phyloP scores from a whole-genome alignment of 2,329 filamentous ascomycete genomes.

The Epichloe sibirici region DNA sequence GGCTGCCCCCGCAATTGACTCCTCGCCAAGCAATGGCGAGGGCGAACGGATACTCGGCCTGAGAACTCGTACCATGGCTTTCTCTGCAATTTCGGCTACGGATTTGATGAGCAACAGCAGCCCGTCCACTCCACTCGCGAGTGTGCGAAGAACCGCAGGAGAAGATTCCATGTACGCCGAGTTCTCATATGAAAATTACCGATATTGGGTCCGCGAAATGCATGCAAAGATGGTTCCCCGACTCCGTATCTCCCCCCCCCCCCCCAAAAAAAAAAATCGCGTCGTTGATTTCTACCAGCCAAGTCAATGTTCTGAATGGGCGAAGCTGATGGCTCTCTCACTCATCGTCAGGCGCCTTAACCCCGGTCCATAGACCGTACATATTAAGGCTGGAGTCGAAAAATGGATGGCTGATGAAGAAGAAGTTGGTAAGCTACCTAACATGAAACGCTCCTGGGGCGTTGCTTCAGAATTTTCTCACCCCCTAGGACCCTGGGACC shows the following conservation, averaged over 20 bases:
- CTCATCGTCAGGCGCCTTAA: not conserved
- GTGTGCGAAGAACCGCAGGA: not conserved
- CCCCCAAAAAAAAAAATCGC: too few relatives aligned
- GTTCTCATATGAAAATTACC: not conserved
- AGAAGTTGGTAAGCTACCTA: constrained; percentile 17
- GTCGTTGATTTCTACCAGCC: too few relatives aligned
- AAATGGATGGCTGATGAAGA: not conserved
- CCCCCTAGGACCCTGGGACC: not conserved
- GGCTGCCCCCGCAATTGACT: constrained; percentile 1
- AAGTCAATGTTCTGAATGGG: too few relatives aligned
- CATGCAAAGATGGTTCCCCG: too few relatives aligned
- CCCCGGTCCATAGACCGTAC: not conserved
- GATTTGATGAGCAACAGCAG: too few relatives aligned
- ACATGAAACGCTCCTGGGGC: constrained; percentile 39
- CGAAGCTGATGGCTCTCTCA: too few relatives aligned
- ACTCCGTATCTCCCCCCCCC: too few relatives aligned
- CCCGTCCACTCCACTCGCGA: too few relatives aligned
- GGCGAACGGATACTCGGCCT: not conserved
- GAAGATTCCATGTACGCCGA: not conserved
- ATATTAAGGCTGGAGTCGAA: not conserved
- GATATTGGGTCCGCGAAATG: too few relatives aligned
- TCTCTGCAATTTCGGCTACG: constrained; percentile 3
- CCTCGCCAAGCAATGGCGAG: constrained; percentile 2
- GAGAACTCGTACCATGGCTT: not conserved
- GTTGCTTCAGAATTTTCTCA: constrained; percentile 34